phyloP scores from a whole-genome alignment of 1,139 yeast genomes.

The Candida gigantensis region DNA sequence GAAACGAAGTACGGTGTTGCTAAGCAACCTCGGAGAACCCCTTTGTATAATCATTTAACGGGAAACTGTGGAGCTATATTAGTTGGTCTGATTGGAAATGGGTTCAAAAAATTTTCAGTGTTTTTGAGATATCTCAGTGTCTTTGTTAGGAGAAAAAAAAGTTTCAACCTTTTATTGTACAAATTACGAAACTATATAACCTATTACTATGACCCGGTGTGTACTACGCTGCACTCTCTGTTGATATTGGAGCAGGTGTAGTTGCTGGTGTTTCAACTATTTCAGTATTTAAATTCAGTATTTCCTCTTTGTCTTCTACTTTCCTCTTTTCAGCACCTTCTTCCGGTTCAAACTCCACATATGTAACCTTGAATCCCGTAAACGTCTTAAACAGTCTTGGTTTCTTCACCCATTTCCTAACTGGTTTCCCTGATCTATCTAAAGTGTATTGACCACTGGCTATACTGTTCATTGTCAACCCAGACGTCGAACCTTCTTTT shows the following conservation, averaged over 20 bases:
- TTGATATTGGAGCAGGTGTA: slow-evolving; percentile 2
- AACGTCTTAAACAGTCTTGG: slow-evolving; percentile 54
- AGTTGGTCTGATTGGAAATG: no score
- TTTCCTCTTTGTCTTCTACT: not conserved
- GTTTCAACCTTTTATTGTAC: no score
- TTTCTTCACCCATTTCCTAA: slow-evolving; percentile 53
- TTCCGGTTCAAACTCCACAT: slow-evolving; percentile 33
- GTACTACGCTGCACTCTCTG: no score
- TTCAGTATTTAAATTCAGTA: slow-evolving; percentile 4
- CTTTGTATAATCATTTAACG: slow-evolving; percentile 2
- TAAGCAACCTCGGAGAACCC: not conserved
- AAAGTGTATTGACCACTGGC: slow-evolving; percentile 29
- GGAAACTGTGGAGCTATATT: no score
- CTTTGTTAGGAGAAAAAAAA: no score
- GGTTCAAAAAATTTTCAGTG: no score
- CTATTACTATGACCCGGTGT: no score
- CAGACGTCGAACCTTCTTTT: slow-evolving; percentile 45
- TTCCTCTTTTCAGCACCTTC: slow-evolving; percentile 9
- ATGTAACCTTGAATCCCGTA: slow-evolving; percentile 56
- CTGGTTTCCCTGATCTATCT: slow-evolving; percentile 53
- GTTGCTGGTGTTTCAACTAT: slow-evolving; percentile 1
- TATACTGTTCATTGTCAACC: slow-evolving; percentile 42
- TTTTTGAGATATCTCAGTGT: no score
- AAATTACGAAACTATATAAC: no score
- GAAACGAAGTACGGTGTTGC: not conserved